Conservation (phyloP, 441 rosid genomes). For the Raphanus hybrid region DNA sequence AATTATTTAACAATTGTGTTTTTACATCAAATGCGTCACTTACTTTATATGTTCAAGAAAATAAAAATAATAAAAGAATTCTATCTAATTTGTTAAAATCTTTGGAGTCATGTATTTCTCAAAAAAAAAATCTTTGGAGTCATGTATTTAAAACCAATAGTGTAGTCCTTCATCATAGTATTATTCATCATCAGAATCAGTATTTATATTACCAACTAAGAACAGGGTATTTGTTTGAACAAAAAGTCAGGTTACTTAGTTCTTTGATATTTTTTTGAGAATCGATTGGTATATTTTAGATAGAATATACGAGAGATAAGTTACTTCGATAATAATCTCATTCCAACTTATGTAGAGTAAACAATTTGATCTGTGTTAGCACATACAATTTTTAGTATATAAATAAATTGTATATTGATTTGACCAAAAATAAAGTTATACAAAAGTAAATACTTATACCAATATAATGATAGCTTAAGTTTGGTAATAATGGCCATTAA, state of each 20-base stretch:
- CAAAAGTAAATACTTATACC: slow-evolving; percentile 10
- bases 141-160: not conserved
- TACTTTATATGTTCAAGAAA: not conserved
- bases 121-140: not conserved
- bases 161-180: not conserved
- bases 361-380: not conserved
- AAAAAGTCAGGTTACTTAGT: not conserved
- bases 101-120: not conserved
- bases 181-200: not conserved
- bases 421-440: not conserved
- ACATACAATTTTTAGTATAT: not conserved
- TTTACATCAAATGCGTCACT: not conserved
- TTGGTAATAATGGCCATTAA: slow-evolving; percentile 5
- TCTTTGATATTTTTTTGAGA: not conserved
- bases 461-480: not conserved
- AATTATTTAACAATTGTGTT: not conserved
- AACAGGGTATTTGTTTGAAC: not conserved
- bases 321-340: not conserved
- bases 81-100: not conserved
- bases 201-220: not conserved
- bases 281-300: not conserved
- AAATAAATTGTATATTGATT: no score
- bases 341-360: not conserved
- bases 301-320: not conserved
- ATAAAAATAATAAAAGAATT: not conserved